Percentiles rank a stretch among this genome's conserved stretches.
Conservation (phyloP, 768 basidiomycete species). For the Russula compacta region DNA sequence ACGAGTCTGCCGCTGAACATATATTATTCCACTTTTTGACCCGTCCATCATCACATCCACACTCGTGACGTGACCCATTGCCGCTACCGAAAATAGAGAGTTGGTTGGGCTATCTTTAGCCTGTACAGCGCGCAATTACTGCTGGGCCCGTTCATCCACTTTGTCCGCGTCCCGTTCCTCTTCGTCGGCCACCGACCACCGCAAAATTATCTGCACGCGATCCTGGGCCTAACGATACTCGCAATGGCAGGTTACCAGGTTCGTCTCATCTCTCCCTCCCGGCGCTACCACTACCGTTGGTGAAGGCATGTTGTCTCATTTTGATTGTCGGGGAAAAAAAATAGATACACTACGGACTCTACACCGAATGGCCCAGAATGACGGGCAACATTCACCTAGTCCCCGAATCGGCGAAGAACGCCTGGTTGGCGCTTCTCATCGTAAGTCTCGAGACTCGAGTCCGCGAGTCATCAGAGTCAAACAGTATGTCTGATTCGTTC, state of each 20-base stretch:
- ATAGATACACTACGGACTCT: constrained; percentile 8
- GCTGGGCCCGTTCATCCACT: constrained; percentile 45
- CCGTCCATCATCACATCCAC: background rate
- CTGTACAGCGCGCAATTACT: constrained; percentile 44
- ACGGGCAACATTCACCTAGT: constrained; percentile 11
- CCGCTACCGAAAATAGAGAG: constrained; percentile 30
- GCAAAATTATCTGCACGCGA: constrained; percentile 35
- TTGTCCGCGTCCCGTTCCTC: constrained; percentile 35
- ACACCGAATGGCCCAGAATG: constrained; percentile 17
- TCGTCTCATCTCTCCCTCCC: constrained; percentile 8
- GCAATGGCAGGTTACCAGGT: constrained; percentile 42
- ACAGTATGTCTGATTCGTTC: background rate
- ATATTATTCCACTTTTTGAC: background rate
- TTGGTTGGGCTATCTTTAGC: constrained; percentile 43
- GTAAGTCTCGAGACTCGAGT: background rate
- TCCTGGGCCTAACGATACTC: constrained; percentile 46
- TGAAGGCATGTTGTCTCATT: too few species aligned
- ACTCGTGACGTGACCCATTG: background rate
- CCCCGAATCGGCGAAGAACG: constrained; percentile 1
- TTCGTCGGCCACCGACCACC: constrained; percentile 30
- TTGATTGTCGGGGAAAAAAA: background rate
- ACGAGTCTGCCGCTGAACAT: background rate
- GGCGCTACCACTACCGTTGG: background rate
- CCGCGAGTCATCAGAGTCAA: background rate
- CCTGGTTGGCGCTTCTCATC: constrained; percentile 14